Evolutionary conservation across 768 basidiomycete species (phyloP), one percentile per base, ranked within the genome.

Genomic region (Mycena pura): DNA sequence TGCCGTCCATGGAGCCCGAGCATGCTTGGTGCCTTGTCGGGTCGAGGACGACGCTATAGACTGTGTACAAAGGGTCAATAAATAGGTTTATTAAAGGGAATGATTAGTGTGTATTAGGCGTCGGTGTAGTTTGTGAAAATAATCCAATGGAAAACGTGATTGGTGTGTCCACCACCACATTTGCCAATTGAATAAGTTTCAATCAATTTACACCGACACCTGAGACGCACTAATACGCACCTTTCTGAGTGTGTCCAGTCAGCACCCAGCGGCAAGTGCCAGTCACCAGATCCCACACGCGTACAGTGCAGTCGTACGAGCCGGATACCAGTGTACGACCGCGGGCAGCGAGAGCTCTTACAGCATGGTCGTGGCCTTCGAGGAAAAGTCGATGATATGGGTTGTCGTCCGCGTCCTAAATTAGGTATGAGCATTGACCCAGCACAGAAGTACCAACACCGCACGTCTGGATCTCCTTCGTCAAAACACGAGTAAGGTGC

Each of bases 1-100:
- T 96, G 44, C 94, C 92, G 74, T 99, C 96, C 96, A 98, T 96
- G 5, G 96, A 98, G 8, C 96, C 96, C 2, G 97, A 99, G 66
- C 93, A 95, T 25, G 94, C 94, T 72, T 95, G 92, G 53, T 93
- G 88, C 19, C 95, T 91, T 45, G 81, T 79, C 38, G 88, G 83
- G 72, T 99, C 96, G 38, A 96, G 84, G 11, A 96, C 95, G 50
- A 99, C 93, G 73, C 92, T 95, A 80, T 99, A 99, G 5, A 99
- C 96, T 95, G 74, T 54, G 46, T 29, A 53, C 21, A 49, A 24
- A 21, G 36, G 43, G 48, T 38, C 28, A 55, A n/a, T n/a, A n/a
- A n/a, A n/a, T n/a, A n/a, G n/a, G n/a, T n/a, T n/a, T n/a, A n/a
- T n/a, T n/a, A n/a, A n/a, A n/a, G n/a, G n/a, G n/a, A n/a, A n/a